Evolutionary conservation across 306 rosid species (phyloP).

Genomic region (Begonia fuchsioides): DNA sequence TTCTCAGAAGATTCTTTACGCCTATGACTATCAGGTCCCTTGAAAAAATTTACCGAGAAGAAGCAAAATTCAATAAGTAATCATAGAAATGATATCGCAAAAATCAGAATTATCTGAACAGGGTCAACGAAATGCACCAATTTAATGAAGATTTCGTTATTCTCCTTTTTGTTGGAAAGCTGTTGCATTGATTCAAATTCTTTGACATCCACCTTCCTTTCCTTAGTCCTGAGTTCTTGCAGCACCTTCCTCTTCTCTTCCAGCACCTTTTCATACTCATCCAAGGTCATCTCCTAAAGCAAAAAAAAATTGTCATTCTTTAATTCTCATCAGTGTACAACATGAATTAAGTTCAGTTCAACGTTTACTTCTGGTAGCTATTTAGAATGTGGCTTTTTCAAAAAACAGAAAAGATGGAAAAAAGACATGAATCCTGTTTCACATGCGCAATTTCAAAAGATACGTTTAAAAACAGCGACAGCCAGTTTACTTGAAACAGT

Average conservation of each 20-base stretch:
- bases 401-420: no score
- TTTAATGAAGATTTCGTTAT: slow-evolving; percentile 57
- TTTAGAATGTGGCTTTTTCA: no score
- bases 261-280: slow-evolving; percentile 76
- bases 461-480: neutral
- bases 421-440: no score
- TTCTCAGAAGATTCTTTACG: slow-evolving; percentile 69
- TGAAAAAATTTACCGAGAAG: slow-evolving; percentile 5
- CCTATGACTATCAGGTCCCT: slow-evolving; percentile 91
- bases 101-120: neutral
- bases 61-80: neutral
- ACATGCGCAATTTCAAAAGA: no score
- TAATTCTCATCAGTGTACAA: neutral
- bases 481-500: neutral
- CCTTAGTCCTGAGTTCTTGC: slow-evolving; percentile 57
- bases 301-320: neutral
- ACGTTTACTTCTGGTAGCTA: no score
- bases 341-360: neutral
- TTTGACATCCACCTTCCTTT: slow-evolving; percentile 68
- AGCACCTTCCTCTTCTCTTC: slow-evolving; percentile 83
- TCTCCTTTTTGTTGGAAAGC: slow-evolving; percentile 78
- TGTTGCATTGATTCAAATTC: slow-evolving; percentile 78
- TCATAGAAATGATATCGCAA: neutral
- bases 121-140: slow-evolving; percentile 32
- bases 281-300: slow-evolving; percentile 83